A percentile compares a stretch with the other conserved stretches of the same genome.
Conservation (phyloP, 2,329 filamentous ascomycete genomes). For the Alternaria gansuensis region DNA sequence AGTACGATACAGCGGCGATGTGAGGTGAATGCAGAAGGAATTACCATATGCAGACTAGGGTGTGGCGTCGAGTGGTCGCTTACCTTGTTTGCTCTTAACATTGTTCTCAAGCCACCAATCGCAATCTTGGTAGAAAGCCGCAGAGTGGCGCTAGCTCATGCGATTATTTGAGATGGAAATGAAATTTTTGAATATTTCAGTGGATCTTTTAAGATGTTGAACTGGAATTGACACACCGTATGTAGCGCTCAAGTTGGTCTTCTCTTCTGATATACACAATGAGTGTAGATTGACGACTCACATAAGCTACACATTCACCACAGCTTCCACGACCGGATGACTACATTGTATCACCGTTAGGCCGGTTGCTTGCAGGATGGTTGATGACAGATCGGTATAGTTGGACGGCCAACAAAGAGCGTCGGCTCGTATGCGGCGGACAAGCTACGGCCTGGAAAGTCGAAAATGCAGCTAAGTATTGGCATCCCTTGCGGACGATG, state of each 20-base stretch:
- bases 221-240: neutral
- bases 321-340: neutral
- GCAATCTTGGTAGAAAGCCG: neutral
- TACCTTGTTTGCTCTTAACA: constrained; percentile 45
- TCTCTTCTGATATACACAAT: neutral
- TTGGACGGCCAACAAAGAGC: constrained; percentile 14
- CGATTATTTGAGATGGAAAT: neutral
- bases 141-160: neutral
- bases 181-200: neutral
- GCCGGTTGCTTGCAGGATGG: neutral
- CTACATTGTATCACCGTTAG: neutral
- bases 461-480: constrained; percentile 14
- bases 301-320: neutral
- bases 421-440: constrained; percentile 7
- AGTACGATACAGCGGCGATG: constrained; percentile 10
- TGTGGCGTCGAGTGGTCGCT: constrained; percentile 10
- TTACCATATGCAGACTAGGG: constrained; percentile 33
- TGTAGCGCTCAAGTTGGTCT: neutral
- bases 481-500: neutral
- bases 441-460: constrained; percentile 13
- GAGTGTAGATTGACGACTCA: neutral
- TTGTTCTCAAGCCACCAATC: constrained; percentile 44
- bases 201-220: neutral
- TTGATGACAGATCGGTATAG: constrained; percentile 4
- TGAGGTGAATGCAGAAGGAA: constrained; percentile 25